A percentile compares a stretch with the other conserved stretches of the same genome.
Evolutionary conservation across 495 filamentous ascomycete genomes (phyloP).

Genomic region (Platismatia glauca): DNA sequence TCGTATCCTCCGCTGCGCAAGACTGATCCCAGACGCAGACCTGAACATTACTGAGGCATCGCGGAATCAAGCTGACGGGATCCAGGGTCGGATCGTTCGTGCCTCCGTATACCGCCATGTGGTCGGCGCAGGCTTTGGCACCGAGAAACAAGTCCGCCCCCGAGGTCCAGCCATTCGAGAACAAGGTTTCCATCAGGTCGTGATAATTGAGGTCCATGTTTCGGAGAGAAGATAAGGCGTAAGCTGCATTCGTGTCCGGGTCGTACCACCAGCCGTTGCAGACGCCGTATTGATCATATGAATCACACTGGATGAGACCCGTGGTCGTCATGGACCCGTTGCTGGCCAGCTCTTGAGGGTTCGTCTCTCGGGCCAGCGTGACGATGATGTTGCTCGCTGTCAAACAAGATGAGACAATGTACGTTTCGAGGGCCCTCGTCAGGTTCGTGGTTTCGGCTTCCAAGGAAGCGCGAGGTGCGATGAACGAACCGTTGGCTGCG

Average conservation of each 20-base stretch:
- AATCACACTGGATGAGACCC: slow-evolving; percentile 4
- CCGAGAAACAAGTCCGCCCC: slow-evolving; percentile 1
- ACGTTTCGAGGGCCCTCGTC: slow-evolving; percentile 14
- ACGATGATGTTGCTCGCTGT: slow-evolving; percentile 15
- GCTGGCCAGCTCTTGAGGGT: background rate
- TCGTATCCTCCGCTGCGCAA: background rate
- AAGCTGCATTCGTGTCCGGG: slow-evolving; percentile 5
- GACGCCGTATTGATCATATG: slow-evolving; percentile 16
- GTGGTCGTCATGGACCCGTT: slow-evolving; percentile 8
- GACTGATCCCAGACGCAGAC: slow-evolving; percentile 6
- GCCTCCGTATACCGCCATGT: slow-evolving; percentile 1
- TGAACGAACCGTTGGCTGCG: slow-evolving; percentile 16
- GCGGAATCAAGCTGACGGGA: background rate
- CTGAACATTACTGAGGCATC: slow-evolving; percentile 6
- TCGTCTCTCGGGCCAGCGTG: slow-evolving; percentile 8
- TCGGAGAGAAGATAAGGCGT: background rate
- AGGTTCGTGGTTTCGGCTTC: slow-evolving; percentile 16
- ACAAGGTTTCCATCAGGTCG: background rate
- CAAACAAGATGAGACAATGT: slow-evolving; percentile 16
- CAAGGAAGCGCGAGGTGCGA: slow-evolving; percentile 8
- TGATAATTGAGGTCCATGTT: background rate
- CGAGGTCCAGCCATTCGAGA: slow-evolving; percentile 6
- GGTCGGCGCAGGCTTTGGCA: slow-evolving; percentile 7
- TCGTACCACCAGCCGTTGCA: slow-evolving; percentile 21
- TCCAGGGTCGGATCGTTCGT: background rate